phyloP scores from a whole-genome alignment of 208 protist species.

The Spironucleus salmonicida region DNA sequence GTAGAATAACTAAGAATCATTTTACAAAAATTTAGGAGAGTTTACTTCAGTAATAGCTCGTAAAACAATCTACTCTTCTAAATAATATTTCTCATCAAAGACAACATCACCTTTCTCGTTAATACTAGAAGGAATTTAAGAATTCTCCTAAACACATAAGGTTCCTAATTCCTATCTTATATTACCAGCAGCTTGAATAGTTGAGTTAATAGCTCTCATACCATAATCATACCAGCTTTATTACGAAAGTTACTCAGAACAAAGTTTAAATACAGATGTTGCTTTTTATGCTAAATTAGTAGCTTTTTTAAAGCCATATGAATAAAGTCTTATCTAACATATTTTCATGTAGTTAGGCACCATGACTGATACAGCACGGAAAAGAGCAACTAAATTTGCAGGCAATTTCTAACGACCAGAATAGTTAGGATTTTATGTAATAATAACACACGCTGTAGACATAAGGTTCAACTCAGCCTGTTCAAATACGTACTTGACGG shows the following conservation, averaged over 20 bases:
- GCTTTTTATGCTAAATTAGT: conserved; percentile 59
- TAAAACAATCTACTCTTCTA: conserved; percentile 22
- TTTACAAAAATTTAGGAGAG: conserved; percentile 48
- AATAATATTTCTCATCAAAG: background rate
- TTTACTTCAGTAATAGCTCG: conserved; percentile 41
- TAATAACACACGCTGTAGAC: conserved; percentile 49
- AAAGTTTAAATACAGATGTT: conserved; percentile 46
- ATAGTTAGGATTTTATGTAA: conserved; percentile 90
- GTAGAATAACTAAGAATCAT: conserved; percentile 47
- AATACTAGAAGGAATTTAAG: background rate
- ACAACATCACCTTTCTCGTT: background rate
- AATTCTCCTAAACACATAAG: background rate
- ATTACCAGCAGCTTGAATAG: conserved; percentile 48
- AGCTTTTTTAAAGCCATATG: conserved; percentile 50
- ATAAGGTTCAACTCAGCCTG: conserved; percentile 49
- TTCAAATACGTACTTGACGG: conserved; percentile 55
- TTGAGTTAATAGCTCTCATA: conserved; percentile 53
- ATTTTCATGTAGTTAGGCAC: conserved; percentile 83
- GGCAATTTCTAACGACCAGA: conserved; percentile 87
- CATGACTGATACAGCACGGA: conserved; percentile 88
- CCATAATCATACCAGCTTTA: conserved; percentile 61
- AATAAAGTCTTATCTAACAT: conserved; percentile 93
- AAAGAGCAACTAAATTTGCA: conserved; percentile 88
- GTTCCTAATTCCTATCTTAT: background rate
- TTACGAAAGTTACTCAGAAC: conserved; percentile 50